Evolutionary conservation across 768 basidiomycete genomes (phyloP), one percentile per base, ranked within the genome.

Genomic region (Filobasidium wieringae): DNA sequence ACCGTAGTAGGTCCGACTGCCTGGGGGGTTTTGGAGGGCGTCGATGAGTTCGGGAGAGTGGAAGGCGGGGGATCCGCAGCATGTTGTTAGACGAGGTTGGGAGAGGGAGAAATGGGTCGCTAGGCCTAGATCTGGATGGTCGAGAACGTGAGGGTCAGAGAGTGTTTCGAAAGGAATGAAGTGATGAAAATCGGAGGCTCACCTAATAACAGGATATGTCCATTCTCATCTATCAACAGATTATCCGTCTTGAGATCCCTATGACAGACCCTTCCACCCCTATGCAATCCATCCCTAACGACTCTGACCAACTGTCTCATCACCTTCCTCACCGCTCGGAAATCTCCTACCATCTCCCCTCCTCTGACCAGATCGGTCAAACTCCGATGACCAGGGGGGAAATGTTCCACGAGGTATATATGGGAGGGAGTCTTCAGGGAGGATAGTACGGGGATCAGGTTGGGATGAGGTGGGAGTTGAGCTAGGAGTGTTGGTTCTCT

Each of bases 401-500:
- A 39, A 22, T 31, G 33, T 39, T 55, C 75, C 49, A 78, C 68
- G 7, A 78, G 73, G 64, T 78, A 78, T 63, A 76, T 76, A 56
- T 77, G 75, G 7, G 72, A 74, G 4, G 70, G 66, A 0, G 77
- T 77, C 4, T 74, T 60, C 29, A 77, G 68, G 56, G 72, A 76
- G 34, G 76, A 75, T 61, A 70, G 72, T 9, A 77, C 76, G 33
- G 71, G 69, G 43, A 78, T 69, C 39, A 78, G 66, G 59, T 74
- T 75, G 15, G 75, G 76, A 56, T 78, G 76, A 1, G 73, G 72
- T 2, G 72, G 74, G 1, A 78, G 64, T 57, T 77, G 72, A 1
- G 75, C 73, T 34, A 78, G 67, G 36, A 78, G 66, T 4, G 68
- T 72, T 0, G 77, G 77, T 55, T 78, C 77, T 26, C 77, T 69